Evolutionary conservation across 129 eudicot genomes (phyloP), one percentile per base, ranked within the genome.

Genomic region (Flaveria linearis): DNA sequence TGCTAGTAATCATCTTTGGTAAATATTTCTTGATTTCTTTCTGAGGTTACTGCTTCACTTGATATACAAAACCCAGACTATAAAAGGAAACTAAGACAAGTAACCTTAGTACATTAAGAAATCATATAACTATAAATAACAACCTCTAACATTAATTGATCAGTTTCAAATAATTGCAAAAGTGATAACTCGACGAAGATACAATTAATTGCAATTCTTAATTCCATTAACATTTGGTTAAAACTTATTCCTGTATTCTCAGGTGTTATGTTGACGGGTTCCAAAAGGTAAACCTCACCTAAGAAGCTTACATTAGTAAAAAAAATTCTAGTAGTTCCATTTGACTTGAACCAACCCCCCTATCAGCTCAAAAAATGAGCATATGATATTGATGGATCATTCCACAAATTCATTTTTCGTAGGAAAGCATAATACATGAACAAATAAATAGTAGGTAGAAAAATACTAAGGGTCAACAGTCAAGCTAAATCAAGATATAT

Each of bases 161-260:
- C 50, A 30, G 72, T 64, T 76, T 25, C 50, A 26, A 26, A 26
- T 26, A 26, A 26, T 26, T 26, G 68, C 52, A 64, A 36, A 50
- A 76, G 64, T 49, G 22, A 50, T 52, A 76, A 65, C 65, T 47
- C 50, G 80, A 39, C 13, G 6, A 14, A 39, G 49, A 33, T 65
- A n/a, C 1, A 36, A 66, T 9, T 52, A 7, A 52, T 36, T 76
- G 20, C 52, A 52, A 65, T 49, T 76, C 53, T 39, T 13, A 66
- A 14, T 66, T 66, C 52, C 20, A 36, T 52, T 25, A 50, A 52
- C 42, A 15, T 52, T 49, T 51, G 52, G n/a, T 3, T 49, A 36
- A 67, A 76, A 61, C 22, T 28, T 25, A 63, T 18, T 63, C 7
- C 4, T 33, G 69, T 47, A 75, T 43, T 43, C 50, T 46, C 55